Evolutionary conservation across 1,139 yeast species (phyloP).

Genomic region (Yamadazyma songkhlaensis): DNA sequence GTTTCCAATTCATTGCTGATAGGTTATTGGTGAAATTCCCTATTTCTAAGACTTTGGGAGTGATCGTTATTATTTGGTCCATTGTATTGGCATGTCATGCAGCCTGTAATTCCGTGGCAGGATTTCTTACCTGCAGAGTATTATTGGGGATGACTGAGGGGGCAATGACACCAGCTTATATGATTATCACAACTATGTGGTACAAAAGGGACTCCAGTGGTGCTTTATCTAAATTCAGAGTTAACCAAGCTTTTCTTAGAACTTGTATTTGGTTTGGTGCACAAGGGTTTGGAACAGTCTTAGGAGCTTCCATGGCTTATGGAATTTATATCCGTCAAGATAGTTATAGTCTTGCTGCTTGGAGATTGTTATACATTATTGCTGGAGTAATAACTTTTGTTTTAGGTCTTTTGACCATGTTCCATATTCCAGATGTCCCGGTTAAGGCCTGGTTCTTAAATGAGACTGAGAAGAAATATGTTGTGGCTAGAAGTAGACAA

Average conservation of each 20-base stretch:
- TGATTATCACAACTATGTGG: conserved; percentile 20
- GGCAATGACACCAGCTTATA: conserved; percentile 29
- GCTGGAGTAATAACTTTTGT: conserved; percentile 23
- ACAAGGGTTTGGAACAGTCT: conserved; percentile 9
- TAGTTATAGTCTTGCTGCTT: conserved; percentile 18
- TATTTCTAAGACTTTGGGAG: conserved; percentile 47
- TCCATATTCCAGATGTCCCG: conserved; percentile 26
- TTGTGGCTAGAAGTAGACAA: conserved; percentile 26
- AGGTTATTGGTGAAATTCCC: conserved; percentile 51
- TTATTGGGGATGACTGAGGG: conserved; percentile 39
- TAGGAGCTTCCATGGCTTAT: conserved; percentile 19
- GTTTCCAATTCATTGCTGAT: conserved; percentile 52
- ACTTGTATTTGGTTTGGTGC: conserved; percentile 16
- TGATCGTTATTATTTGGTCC: conserved; percentile 49
- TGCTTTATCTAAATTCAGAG: conserved; percentile 17
- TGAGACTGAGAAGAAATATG: conserved; percentile 29
- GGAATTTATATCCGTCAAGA: conserved; percentile 12
- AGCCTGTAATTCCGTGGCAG: conserved; percentile 39
- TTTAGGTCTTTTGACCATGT: conserved; percentile 17
- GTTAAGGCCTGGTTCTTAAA: conserved; percentile 32
- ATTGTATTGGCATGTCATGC: conserved; percentile 47
- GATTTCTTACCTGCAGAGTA: conserved; percentile 50
- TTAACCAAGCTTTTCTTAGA: conserved; percentile 16
- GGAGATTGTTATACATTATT: conserved; percentile 26
- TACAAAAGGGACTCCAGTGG: conserved; percentile 25